A percentile compares a stretch with the other conserved stretches of the same genome.
Evolutionary conservation across 1,139 yeast species (phyloP).

Genomic region (Geotrichum fermentans): DNA sequence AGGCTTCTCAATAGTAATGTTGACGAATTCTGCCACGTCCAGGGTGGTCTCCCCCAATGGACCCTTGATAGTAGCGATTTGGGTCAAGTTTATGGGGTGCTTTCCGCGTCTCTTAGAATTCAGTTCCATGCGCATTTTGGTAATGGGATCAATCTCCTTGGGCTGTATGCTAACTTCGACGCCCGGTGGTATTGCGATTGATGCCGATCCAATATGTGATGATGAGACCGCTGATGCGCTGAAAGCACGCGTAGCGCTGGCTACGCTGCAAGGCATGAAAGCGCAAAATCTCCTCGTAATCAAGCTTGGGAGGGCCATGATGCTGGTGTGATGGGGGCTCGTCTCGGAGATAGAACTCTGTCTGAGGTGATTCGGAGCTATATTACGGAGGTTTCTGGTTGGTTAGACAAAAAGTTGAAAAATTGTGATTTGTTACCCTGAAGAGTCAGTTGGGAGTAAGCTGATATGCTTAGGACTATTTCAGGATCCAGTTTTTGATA

Average conservation of each 20-base stretch:
- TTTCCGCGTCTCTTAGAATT: slow-evolving; percentile 51
- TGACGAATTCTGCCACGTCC: slow-evolving; percentile 69
- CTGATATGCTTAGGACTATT: too few relatives aligned
- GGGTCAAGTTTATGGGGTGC: slow-evolving; percentile 50
- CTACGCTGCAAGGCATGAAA: slow-evolving; percentile 1
- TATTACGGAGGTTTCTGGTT: neutral
- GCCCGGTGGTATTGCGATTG: slow-evolving; percentile 53
- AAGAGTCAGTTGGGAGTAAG: too few relatives aligned
- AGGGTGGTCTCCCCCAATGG: slow-evolving; percentile 69
- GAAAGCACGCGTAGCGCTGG: slow-evolving; percentile 1
- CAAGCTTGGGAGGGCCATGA: slow-evolving; percentile 8
- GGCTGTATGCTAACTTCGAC: slow-evolving; percentile 42
- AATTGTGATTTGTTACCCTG: slow-evolving; percentile 7
- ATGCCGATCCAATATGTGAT: slow-evolving; percentile 59
- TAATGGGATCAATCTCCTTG: slow-evolving; percentile 48
- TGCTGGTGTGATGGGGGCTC: neutral
- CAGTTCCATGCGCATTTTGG: slow-evolving; percentile 30
- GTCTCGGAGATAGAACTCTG: neutral
- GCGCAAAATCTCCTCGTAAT: slow-evolving; percentile 7
- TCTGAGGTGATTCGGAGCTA: neutral
- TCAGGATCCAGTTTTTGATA: too few relatives aligned
- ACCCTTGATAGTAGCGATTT: slow-evolving; percentile 64
- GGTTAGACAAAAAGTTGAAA: neutral
- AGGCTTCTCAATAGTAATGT: slow-evolving; percentile 32
- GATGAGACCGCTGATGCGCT: slow-evolving; percentile 8